Conservation (phyloP, 495 filamentous ascomycete genomes). For the Viridothelium virens region DNA sequence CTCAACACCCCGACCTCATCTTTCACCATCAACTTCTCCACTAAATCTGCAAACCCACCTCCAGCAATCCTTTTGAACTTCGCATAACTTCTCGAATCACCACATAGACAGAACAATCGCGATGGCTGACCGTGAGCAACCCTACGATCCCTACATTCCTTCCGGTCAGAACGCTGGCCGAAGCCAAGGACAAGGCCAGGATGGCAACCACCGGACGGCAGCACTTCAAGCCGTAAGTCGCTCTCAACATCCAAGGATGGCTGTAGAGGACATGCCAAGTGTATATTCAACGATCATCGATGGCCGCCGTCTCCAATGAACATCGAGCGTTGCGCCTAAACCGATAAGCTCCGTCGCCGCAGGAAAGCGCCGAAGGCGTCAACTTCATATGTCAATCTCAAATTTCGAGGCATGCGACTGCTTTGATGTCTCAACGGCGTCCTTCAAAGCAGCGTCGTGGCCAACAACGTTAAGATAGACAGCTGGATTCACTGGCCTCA, state of each 20-base stretch:
- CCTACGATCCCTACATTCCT: conserved; percentile 91
- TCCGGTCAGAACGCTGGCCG: conserved; percentile 49
- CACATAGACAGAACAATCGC: conserved; percentile 27
- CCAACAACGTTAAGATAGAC: background rate
- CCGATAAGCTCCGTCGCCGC: too few species aligned
- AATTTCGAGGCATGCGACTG: background rate
- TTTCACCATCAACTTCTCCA: conserved; percentile 1
- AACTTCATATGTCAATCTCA: background rate
- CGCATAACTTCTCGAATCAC: background rate
- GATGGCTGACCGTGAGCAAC: conserved; percentile 67
- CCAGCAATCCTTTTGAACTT: conserved; percentile 1
- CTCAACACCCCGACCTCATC: conserved; percentile 5
- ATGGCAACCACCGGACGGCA: conserved; percentile 58
- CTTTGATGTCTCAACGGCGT: background rate
- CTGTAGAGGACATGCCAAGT: background rate
- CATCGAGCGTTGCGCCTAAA: background rate
- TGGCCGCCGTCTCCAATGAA: background rate
- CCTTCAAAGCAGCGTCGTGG: background rate
- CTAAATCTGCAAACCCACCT: background rate
- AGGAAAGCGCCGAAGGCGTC: too few species aligned
- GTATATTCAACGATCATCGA: background rate
- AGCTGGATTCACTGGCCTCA: background rate
- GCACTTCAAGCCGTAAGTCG: conserved; percentile 73
- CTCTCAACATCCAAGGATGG: conserved; percentile 7
- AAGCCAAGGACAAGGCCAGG: conserved; percentile 42